Evolutionary conservation across 2,329 filamentous ascomycete genomes (phyloP), one percentile per base, ranked within the genome.

Genomic region (Alternaria gansuensis): DNA sequence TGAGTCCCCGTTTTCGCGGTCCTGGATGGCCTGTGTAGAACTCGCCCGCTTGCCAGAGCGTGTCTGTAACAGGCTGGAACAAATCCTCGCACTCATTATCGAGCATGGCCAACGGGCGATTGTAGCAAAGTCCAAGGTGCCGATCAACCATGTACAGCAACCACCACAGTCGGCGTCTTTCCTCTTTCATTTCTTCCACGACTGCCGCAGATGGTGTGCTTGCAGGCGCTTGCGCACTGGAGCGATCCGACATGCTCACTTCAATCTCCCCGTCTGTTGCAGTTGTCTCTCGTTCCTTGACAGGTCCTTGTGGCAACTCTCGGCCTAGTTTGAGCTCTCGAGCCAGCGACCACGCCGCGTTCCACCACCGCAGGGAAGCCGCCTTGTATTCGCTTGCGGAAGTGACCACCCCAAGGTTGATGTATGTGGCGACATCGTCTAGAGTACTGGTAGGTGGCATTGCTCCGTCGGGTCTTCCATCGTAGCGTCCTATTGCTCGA

Each of bases 361-460:
- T 94, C 93, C 93, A 97, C 93, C 93, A 97, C 51, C 93, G 84
- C 69, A 97, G 82, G 71, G 92, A 96, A 10, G 92, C 92, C 3
- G 91, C 92, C 44, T 71, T 71, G 78, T 96, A 94, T 75, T 97
- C 93, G 73, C 92, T 96, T 17, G 93, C 92, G 8, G 93, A 96
- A 3, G 96, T 90, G 1, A 97, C 92, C 0, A 92, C 95, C 4
- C 92, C 93, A 39, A 97, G 80, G 73, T 97, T 93, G 59, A 96
- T 91, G 73, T 96, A 97, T 0, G 93, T 96, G 26, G 92, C 88
- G 6, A 97, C 89, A 75, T 97, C 93, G 75, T 97, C 93, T 7
- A 96, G 82, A 4, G 87, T 90, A 33, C 90, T 92, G 5, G 90
- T 75, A 4, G 74, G 74, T 29, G 73, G 66, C 70, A 75, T 71